Evolutionary conservation across 345 rosid genomes (phyloP), one percentile per base, ranked within the genome.

Genomic region (Eucalyptus sp.): DNA sequence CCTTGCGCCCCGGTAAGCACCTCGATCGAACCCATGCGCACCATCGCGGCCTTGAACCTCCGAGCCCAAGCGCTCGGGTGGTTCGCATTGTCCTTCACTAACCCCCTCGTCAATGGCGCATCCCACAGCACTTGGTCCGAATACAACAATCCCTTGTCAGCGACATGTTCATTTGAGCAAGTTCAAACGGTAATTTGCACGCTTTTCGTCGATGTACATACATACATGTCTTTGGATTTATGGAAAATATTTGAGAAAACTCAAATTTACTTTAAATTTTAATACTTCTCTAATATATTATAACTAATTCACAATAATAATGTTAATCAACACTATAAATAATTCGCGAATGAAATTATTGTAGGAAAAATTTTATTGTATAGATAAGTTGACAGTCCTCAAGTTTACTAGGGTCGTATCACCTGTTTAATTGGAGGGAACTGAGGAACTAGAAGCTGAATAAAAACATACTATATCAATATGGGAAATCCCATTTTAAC

Each of bases 111-210:
- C 18, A 44, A 81, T 15, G 60, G 33, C 22, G 46, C 89, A 43
- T 66, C 83, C 60, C 51, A 89, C 29, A 88, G 86, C 27, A 71
- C 85, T 33, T 91, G 91, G 87, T 91, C 92, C 2, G 92, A 91
- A 10, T 68, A 71, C 44, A 89, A 15, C 37, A 89, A 56, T 1
- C 91, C 91, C 52, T 86, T 88, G 27, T 87, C 71, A 22, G 62
- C 3, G 29, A 64, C 15, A 13, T 24, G 33, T 62, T 64, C 18
- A 64, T n/a, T n/a, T 64, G 71, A 64, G 37, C 33, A 64, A 64
- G 71, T 64, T 64, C 31, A 64, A 29, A 14, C 31, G 37, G 37
- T 64, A 14, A 64, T 29, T 7, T 4, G 18, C 37, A 64, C 71
- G 14, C 37, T 64, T 8, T 1, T 29, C 37, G 71, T 64, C 3